Conservation (phyloP, 2,329 filamentous ascomycete genomes). For the Ploettnerulaceae sp. region DNA sequence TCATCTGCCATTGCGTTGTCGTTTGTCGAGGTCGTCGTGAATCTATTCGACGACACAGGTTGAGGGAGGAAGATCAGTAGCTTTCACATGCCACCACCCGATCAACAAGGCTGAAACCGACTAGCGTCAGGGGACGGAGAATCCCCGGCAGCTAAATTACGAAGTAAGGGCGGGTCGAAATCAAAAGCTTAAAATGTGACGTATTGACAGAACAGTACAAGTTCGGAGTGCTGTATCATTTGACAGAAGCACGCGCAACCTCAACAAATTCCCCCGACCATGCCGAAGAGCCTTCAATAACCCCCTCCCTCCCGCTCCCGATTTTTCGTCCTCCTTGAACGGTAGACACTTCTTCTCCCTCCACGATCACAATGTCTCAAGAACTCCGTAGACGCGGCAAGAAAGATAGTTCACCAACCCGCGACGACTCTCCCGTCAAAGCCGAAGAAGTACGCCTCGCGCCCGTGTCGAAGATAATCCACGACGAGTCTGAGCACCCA, state of each 20-base stretch:
- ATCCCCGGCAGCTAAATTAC: not conserved
- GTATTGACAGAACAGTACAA: no score
- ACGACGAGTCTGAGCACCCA: slow-evolving; percentile 5
- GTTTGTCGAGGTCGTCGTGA: not conserved
- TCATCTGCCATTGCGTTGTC: slow-evolving; percentile 12
- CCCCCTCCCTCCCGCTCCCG: not conserved
- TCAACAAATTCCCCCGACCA: not conserved
- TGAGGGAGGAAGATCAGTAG: not conserved
- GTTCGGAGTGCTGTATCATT: no score
- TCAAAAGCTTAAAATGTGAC: no score
- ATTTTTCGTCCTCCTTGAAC: not conserved
- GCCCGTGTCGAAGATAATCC: slow-evolving; percentile 43
- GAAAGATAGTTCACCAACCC: slow-evolving; percentile 9
- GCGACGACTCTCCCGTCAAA: slow-evolving; percentile 25
- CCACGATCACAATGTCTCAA: slow-evolving; percentile 4
- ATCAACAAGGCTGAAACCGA: slow-evolving; percentile 1
- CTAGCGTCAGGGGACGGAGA: not conserved
- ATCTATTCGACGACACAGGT: not conserved
- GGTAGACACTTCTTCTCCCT: not conserved
- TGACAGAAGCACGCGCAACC: not conserved
- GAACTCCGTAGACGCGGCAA: slow-evolving; percentile 26
- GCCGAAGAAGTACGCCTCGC: slow-evolving; percentile 46
- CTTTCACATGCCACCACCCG: slow-evolving; percentile 5
- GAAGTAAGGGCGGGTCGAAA: no score
- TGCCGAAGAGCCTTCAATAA: not conserved